Percentiles rank a stretch among this genome's conserved stretches.
Evolutionary conservation across 306 rosid species (phyloP).

Genomic region (Ochetophila trinervis): DNA sequence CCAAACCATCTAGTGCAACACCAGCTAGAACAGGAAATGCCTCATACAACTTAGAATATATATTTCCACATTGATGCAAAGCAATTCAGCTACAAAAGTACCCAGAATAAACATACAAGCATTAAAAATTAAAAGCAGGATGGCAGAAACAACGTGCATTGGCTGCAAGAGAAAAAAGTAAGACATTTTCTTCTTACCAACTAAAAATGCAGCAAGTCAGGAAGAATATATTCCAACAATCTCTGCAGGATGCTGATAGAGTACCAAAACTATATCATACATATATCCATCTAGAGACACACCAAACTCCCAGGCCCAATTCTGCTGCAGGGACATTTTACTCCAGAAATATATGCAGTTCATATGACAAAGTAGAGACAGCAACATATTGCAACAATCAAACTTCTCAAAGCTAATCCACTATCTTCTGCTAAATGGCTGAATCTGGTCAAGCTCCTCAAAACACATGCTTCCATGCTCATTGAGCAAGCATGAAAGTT

Average conservation of each 20-base stretch:
- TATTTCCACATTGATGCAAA: constrained; percentile 49
- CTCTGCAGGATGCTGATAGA: constrained; percentile 91
- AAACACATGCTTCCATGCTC: constrained; percentile 49
- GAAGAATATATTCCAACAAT: constrained; percentile 92
- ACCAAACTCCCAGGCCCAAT: constrained; percentile 73
- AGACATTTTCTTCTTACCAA: constrained; percentile 82
- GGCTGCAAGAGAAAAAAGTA: constrained; percentile 48
- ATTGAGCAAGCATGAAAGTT: constrained; percentile 36
- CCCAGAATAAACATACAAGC: constrained; percentile 21
- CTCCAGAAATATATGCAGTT: constrained; percentile 61
- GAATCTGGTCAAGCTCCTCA: constrained; percentile 53
- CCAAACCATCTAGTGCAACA: constrained; percentile 68
- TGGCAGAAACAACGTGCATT: constrained; percentile 36
- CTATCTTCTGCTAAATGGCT: constrained; percentile 57
- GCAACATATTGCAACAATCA: constrained; percentile 53
- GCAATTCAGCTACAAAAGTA: constrained; percentile 44
- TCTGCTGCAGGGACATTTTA: constrained; percentile 65
- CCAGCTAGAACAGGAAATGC: constrained; percentile 40
- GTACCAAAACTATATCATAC: constrained; percentile 72
- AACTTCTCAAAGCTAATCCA: constrained; percentile 60
- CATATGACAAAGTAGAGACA: constrained; percentile 51
- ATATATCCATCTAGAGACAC: constrained; percentile 63
- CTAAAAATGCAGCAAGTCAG: constrained; percentile 96
- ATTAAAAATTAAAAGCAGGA: constrained; percentile 30
- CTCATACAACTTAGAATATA: constrained; percentile 48